A percentile compares a stretch with the other conserved stretches of the same genome.
Conservation (phyloP, 202 grass and related monocot genomes). For the Sporobolus alterniflorus region DNA sequence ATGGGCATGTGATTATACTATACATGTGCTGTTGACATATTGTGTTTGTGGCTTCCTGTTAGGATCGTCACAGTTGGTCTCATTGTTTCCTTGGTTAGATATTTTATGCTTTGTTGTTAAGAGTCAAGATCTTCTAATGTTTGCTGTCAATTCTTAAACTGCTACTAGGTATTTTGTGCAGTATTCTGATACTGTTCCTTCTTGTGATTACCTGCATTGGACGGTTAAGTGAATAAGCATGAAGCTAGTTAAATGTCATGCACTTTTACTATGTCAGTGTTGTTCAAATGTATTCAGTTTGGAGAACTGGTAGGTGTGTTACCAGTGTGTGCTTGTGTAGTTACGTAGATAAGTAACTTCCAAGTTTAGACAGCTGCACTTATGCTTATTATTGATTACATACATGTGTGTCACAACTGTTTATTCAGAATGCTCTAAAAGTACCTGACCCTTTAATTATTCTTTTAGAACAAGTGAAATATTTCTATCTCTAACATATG, state of each 20-base stretch:
- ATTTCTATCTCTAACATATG: slow-evolving; percentile 14
- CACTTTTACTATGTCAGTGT: neutral
- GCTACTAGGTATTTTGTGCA: neutral
- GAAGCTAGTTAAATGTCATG: neutral
- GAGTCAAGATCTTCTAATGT: slow-evolving; percentile 1
- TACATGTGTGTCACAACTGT: neutral
- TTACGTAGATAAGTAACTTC: neutral
- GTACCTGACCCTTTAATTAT: neutral
- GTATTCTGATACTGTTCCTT: neutral
- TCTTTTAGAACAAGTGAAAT: neutral
- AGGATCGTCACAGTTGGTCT: slow-evolving; percentile 17
- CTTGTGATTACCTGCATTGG: slow-evolving; percentile 6
- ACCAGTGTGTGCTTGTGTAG: neutral
- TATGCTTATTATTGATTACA: slow-evolving; percentile 10
- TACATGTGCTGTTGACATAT: neutral
- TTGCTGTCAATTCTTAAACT: neutral
- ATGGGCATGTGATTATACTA: neutral
- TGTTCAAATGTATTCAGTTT: neutral
- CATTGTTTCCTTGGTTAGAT: neutral
- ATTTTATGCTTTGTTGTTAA: slow-evolving; percentile 10
- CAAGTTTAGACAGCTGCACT: neutral
- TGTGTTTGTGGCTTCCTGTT: slow-evolving; percentile 13
- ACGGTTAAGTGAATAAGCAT: neutral
- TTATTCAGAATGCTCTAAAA: slow-evolving; percentile 31
- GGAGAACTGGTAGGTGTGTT: neutral